phyloP scores from a whole-genome alignment of 352 stramenopile species.

The Phytophthora tubulina region DNA sequence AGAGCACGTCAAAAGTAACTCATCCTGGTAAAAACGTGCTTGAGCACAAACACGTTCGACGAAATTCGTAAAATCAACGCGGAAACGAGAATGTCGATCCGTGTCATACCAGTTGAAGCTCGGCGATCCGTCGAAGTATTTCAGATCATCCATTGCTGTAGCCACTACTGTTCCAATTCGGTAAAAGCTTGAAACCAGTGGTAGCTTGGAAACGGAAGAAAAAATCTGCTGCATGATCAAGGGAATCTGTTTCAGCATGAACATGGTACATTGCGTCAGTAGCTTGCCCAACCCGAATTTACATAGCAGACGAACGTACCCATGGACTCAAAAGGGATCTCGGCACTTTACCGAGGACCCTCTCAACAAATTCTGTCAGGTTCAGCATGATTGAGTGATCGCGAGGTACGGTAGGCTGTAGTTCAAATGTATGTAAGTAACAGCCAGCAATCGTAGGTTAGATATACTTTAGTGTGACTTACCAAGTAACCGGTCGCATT shows the following conservation, averaged over 20 bases:
- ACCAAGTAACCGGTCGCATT: conserved; percentile 68
- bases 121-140: conserved; percentile 34
- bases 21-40: conserved; percentile 80
- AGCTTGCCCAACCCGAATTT: background rate
- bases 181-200: conserved; percentile 73
- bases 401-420: conserved; percentile 65
- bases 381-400: conserved; percentile 89
- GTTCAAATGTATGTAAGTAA: conserved; percentile 7
- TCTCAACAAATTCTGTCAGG: conserved; percentile 77
- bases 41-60: conserved; percentile 53
- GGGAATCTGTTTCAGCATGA: conserved; percentile 38
- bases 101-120: background rate
- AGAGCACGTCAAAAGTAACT: conserved; percentile 69
- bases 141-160: conserved; percentile 34
- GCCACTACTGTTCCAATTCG: conserved; percentile 61
- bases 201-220: conserved; percentile 36
- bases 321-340: conserved; percentile 46
- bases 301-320: conserved; percentile 45
- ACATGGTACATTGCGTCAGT: conserved; percentile 8
- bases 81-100: conserved; percentile 15
- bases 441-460: background rate
- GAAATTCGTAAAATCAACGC: conserved; percentile 55
- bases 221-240: conserved; percentile 50
- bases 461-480: conserved; percentile 17
- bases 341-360: conserved; percentile 52